Evolutionary conservation across 495 filamentous ascomycete species (phyloP), one percentile per base, ranked within the genome.

Genomic region (Trichoderma erinaceum): DNA sequence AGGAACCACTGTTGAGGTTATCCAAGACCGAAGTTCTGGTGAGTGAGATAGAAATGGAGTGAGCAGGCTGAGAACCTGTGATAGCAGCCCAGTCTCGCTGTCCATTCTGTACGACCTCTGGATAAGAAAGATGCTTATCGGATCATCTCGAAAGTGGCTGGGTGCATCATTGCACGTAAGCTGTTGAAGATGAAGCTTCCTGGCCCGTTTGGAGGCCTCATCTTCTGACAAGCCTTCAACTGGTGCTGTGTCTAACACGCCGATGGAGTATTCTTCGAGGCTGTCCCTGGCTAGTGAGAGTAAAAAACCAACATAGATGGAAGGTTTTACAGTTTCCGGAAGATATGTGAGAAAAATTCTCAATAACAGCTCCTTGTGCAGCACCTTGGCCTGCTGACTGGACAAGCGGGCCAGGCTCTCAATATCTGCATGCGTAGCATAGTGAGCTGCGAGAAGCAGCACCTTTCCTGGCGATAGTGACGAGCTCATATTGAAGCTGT

Each of bases 301-400:
- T 10, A 94, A 71, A 46, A 90, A 82, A 18, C 80, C 74, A 13
- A 83, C 81, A 74, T 96, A 96, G 46, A 79, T 71, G 27, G 76
- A 81, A 35, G 92, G 89, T 18, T 86, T 85, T 13, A 86, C 78
- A 64, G 84, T 90, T 74, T 95, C 93, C 44, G 93, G 92, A 8
- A 97, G 84, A 71, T 88, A 95, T 66, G 90, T 96, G 68, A 97
- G 83, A 69, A 97, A 78, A 65, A 97, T 89, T 71, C 92, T 87
- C 70, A 96, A 80, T 43, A 93, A 71, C 58, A 91, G 83, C 68
- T 90, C 89, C 13, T 85, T 81, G 23, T 84, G 83, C 67, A 93
- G 82, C 68, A 83, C 82, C 63, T 75, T 74, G 73, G 67, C 81
- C 69, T 88, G 83, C 66, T 81, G 81, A 65, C 85, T 79, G 67